phyloP scores from a whole-genome alignment of 2,329 filamentous ascomycete genomes.

The Shiraia sp. region DNA sequence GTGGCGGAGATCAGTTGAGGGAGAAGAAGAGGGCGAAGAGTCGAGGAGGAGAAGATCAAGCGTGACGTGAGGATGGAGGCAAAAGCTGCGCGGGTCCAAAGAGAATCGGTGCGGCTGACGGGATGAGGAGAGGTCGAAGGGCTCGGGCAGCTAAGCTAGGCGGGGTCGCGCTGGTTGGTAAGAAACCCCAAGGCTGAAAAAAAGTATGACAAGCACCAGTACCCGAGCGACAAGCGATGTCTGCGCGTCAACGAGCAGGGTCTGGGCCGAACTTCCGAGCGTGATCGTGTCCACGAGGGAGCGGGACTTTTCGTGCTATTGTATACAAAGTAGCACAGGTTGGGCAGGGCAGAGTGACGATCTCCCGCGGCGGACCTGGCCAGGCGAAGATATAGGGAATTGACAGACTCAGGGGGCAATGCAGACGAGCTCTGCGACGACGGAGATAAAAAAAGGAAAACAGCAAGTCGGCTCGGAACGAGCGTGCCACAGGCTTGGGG shows the following conservation, averaged over 20 bases:
- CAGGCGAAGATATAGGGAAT: too few relatives aligned
- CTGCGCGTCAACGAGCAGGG: too few relatives aligned
- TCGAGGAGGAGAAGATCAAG: background rate
- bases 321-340: background rate
- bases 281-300: background rate
- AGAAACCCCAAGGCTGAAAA: slow-evolving; percentile 11
- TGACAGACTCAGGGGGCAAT: too few relatives aligned
- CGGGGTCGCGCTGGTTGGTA: slow-evolving; percentile 18
- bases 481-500: too few relatives aligned
- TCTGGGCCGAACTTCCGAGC: too few relatives aligned
- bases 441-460: background rate
- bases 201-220: background rate
- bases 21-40: slow-evolving; percentile 12
- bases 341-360: slow-evolving; percentile 1
- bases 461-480: background rate
- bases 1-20: slow-evolving; percentile 10
- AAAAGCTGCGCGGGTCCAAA: background rate
- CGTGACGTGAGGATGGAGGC: background rate
- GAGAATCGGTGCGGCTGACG: slow-evolving; percentile 16
- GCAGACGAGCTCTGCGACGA: too few relatives aligned
- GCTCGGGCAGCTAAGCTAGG: slow-evolving; percentile 13
- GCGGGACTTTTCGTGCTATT: background rate
- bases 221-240: too few relatives aligned
- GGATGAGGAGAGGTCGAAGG: slow-evolving; percentile 7
- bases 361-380: slow-evolving; percentile 1